A percentile compares a stretch with the other conserved stretches of the same genome.
phyloP scores from a whole-genome alignment of 2,329 filamentous ascomycete species.

The Ophiostoma piceae region DNA sequence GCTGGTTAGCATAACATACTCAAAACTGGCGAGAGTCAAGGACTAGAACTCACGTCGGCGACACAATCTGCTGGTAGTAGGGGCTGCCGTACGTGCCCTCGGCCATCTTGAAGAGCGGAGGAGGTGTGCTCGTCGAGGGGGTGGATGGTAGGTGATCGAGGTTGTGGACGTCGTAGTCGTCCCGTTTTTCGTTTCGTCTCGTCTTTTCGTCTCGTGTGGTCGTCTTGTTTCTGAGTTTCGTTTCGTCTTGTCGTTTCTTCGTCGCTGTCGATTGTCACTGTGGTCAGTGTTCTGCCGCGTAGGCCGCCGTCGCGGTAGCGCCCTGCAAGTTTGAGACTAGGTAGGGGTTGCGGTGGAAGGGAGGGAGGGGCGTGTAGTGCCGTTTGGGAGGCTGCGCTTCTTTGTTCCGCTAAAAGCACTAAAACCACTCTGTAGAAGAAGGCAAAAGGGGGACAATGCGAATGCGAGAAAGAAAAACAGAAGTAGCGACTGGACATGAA shows the following conservation, averaged over 20 bases:
- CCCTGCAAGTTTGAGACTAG: neutral
- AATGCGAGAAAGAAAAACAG: neutral
- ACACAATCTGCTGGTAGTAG: slow-evolving; percentile 29
- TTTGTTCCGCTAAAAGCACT: neutral
- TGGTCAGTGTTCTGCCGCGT: neutral
- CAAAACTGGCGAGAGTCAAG: too few species aligned
- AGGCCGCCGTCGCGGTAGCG: slow-evolving; percentile 6
- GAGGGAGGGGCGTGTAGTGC: slow-evolving; percentile 7
- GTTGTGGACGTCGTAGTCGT: neutral
- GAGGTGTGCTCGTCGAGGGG: neutral
- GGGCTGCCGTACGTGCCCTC: slow-evolving; percentile 34
- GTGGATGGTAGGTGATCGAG: neutral
- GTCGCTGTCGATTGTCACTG: neutral
- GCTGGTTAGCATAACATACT: slow-evolving; percentile 16
- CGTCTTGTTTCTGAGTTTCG: neutral
- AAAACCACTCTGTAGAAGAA: neutral
- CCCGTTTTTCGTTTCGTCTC: neutral
- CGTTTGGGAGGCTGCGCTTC: neutral
- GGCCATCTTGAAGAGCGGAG: slow-evolving; percentile 23
- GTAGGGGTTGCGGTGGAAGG: neutral
- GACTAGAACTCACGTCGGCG: slow-evolving; percentile 29
- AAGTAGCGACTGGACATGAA: neutral
- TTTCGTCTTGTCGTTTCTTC: neutral
- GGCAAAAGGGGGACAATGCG: neutral
- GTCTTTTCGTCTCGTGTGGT: too few species aligned